Percentiles rank a stretch among this genome's conserved stretches.
Evolutionary conservation across 257 asterid species (phyloP).

Genomic region (Solanum arcanum): DNA sequence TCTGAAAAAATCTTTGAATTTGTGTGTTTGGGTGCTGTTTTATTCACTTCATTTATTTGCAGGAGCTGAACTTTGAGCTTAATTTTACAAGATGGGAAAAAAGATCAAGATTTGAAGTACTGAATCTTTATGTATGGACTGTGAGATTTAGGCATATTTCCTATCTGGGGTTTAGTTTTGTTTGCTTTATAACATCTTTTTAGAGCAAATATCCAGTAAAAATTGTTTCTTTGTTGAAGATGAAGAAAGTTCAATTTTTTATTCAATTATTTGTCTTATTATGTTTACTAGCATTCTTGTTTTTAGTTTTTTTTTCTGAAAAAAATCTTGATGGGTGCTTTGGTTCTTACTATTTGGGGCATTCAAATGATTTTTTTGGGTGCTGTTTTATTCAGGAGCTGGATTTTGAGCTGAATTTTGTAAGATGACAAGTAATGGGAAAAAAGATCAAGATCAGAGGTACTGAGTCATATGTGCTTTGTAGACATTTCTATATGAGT

Average conservation of each 20-base stretch:
- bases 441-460: conserved; percentile 61
- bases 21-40: neutral
- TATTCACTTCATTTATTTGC: conserved; percentile 2
- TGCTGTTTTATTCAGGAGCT: conserved; percentile 4
- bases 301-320: neutral
- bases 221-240: neutral
- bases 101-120: conserved; percentile 62
- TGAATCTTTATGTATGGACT: neutral
- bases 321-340: neutral
- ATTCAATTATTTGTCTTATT: neutral
- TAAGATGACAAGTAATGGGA: conserved; percentile 34
- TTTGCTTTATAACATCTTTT: neutral
- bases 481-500: neutral
- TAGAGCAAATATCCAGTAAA: neutral
- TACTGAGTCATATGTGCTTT: neutral
- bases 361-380: neutral
- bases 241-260: neutral
- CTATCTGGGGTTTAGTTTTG: neutral
- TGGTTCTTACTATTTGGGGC: neutral
- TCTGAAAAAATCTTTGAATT: neutral
- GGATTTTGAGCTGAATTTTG: neutral
- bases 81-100: conserved; percentile 18
- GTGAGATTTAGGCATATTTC: neutral
- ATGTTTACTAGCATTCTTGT: neutral
- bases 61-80: conserved; percentile 16